Conservation (phyloP, 108 stramenopile species). For the Schizochytrium sp. region DNA sequence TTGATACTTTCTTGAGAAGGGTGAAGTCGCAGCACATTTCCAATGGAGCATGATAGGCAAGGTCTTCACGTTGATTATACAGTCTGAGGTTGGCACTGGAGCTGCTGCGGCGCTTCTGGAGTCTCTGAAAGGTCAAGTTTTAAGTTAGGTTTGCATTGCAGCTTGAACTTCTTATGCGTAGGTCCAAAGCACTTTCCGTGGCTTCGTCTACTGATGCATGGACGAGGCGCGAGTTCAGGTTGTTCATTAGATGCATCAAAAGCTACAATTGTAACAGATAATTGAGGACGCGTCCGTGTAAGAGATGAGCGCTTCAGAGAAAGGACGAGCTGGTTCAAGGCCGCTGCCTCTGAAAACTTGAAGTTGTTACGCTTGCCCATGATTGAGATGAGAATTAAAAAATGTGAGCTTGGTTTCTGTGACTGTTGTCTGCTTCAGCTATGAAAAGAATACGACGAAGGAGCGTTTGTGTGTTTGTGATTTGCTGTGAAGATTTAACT, state of each 20-base stretch:
- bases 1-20: too few relatives aligned
- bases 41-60: background rate
- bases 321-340: background rate
- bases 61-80: background rate
- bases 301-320: conserved; percentile 13
- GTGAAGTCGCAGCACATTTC: too few relatives aligned
- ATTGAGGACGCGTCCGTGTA: background rate
- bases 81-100: background rate
- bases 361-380: conserved; percentile 6
- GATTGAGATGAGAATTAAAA: background rate
- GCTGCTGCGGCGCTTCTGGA: background rate
- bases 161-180: background rate
- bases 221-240: background rate
- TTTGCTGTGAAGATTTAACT: too few relatives aligned
- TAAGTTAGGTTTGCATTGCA: background rate
- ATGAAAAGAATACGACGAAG: too few relatives aligned
- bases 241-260: conserved; percentile 4
- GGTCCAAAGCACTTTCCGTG: background rate
- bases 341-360: background rate
- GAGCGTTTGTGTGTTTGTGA: too few relatives aligned
- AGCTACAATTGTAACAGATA: background rate
- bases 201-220: background rate
- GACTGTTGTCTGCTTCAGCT: background rate
- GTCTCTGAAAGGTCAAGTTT: background rate
- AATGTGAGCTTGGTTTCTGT: background rate